phyloP scores from a whole-genome alignment of 257 asterid genomes.

The Schizonepeta tenuifolia region DNA sequence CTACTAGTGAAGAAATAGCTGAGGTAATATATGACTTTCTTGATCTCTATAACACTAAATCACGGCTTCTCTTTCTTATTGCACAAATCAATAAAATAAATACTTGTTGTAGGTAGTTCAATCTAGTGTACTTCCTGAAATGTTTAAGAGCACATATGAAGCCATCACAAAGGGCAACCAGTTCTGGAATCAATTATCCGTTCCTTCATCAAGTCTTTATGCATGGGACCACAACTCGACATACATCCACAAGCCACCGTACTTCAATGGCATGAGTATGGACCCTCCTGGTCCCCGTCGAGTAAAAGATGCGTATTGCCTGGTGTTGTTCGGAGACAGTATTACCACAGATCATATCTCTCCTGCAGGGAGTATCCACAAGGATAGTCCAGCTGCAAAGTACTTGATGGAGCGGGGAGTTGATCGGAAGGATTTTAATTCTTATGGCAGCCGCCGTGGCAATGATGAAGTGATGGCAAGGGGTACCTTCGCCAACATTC shows the following conservation, averaged over 20 bases:
- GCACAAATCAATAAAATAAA: neutral
- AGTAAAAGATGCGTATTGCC: slow-evolving; percentile 87
- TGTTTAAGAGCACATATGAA: slow-evolving; percentile 90
- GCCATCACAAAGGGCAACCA: slow-evolving; percentile 86
- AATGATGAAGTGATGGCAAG: slow-evolving; percentile 96
- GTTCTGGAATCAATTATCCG: slow-evolving; percentile 76
- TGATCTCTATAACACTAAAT: neutral
- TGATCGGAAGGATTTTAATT: slow-evolving; percentile 81
- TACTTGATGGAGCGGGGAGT: slow-evolving; percentile 83
- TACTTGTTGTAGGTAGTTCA: slow-evolving; percentile 69
- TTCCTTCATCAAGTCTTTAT: slow-evolving; percentile 76
- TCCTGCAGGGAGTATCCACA: slow-evolving; percentile 95
- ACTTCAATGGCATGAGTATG: slow-evolving; percentile 78
- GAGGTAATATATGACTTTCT: slow-evolving; percentile 47
- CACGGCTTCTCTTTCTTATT: neutral
- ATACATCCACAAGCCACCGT: slow-evolving; percentile 94
- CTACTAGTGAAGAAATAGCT: slow-evolving; percentile 80
- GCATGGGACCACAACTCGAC: slow-evolving; percentile 81
- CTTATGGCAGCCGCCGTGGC: slow-evolving; percentile 96
- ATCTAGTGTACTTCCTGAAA: slow-evolving; percentile 91
- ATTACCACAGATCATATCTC: slow-evolving; percentile 95
- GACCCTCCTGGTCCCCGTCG: slow-evolving; percentile 84
- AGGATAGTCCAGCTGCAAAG: slow-evolving; percentile 93
- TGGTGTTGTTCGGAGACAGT: slow-evolving; percentile 87
- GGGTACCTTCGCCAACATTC: slow-evolving; percentile 92